Base-by-base conservation (phyloP, 2,329 filamentous ascomycete species). In the Juglanconis oblonga region DNA sequence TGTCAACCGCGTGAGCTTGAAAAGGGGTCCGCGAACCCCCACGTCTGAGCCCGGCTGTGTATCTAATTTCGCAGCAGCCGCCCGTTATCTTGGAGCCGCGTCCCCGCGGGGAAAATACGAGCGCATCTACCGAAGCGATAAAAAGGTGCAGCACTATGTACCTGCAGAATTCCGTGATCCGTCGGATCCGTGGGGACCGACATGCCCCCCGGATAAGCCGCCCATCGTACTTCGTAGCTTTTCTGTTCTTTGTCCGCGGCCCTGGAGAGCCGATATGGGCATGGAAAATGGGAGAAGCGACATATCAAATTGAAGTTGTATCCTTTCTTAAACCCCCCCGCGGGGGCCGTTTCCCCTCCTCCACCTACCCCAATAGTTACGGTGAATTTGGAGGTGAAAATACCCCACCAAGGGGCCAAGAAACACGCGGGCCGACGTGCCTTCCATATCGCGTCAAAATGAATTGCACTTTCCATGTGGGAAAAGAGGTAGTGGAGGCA, bases 391-490 rank as follows among this genome's bases (percentile, higher is more conserved):
- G 14, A 11, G 38, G 38, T 53, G 52, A 11, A 55, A 24, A 13
- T 52, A 62, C 59, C 59, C 55, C 56, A 57, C 59, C 29, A 33
- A 29, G 44, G 14, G 42, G 17, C 36, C 35, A 57, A 11, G 14
- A 36, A 47, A 47, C 51, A 53, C 55, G 53, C 54, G 52, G 48
- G 44, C 40, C 52, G 52, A 31, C 53, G 40, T 44, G 53, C 32
- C 44, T 55, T 55, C 44, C 24, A 35, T 13, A 42, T 24, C 56
- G 52, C 59, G 59, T 59, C 38, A 33, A 42, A 31, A 17, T 35
- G 45, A 42, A 38, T 33, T 29, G 13, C 13, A 11, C 14, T 44
- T 44, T 49, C 49, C 5, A 10, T 14, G 3, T 32, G 2, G 10
- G 13, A 36, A 24, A 35, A 49, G 24, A 56, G 44, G 3, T 31